Conservation (phyloP, 495 filamentous ascomycete genomes). For the Penicillium odoratum region DNA sequence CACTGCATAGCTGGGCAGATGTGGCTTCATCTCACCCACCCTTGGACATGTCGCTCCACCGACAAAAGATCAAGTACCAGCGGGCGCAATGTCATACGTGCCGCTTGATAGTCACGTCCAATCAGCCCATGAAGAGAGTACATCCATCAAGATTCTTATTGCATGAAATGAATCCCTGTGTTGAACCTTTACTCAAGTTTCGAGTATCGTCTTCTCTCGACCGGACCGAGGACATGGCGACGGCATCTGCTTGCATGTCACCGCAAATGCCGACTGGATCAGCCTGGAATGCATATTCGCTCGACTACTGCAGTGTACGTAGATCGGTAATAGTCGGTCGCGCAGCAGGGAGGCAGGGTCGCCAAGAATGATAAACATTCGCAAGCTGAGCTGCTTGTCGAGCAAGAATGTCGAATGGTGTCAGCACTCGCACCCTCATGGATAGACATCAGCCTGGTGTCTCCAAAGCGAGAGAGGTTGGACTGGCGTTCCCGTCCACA, state of each 20-base stretch:
- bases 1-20: neutral
- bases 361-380: neutral
- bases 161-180: neutral
- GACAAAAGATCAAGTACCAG: neutral
- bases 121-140: neutral
- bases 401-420: slow-evolving; percentile 2
- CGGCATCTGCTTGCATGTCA: no score
- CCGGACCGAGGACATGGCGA: neutral
- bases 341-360: neutral
- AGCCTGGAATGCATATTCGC: neutral
- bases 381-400: neutral
- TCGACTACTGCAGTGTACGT: neutral
- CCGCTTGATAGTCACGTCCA: neutral
- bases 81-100: neutral
- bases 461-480: neutral
- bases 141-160: neutral
- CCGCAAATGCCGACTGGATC: no score
- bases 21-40: neutral
- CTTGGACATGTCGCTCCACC: neutral
- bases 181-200: neutral
- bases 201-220: neutral
- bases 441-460: neutral
- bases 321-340: neutral
- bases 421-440: neutral
- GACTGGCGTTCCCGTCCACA: neutral